Conservation (phyloP, 495 filamentous ascomycete species). For the Alectoria sarmentosa region DNA sequence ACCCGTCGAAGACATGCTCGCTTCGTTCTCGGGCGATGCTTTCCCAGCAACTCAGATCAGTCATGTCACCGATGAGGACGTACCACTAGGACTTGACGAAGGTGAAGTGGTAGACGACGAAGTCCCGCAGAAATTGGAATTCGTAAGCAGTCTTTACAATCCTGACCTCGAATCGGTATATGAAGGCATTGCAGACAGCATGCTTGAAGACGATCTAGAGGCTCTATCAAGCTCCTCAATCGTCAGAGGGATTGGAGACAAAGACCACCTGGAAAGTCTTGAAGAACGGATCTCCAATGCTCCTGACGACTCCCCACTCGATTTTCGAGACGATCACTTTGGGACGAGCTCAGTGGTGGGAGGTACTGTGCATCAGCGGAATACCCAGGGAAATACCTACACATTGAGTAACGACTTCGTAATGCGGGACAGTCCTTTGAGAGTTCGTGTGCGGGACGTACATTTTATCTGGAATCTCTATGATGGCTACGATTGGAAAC, state of each 20-base stretch:
- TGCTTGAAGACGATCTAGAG: conserved; percentile 40
- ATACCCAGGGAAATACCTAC: conserved; percentile 67
- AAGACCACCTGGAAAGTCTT: conserved; percentile 57
- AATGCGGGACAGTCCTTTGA: conserved; percentile 62
- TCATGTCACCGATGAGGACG: conserved; percentile 13
- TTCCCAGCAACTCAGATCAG: conserved; percentile 42
- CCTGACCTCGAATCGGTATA: conserved; percentile 32
- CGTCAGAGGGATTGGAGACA: conserved; percentile 47
- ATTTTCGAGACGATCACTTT: conserved; percentile 79
- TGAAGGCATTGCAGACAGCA: conserved; percentile 41
- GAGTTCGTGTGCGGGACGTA: conserved; percentile 72
- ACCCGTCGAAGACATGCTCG: conserved; percentile 78
- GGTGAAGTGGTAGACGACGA: conserved; percentile 44
- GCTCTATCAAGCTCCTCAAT: conserved; percentile 31
- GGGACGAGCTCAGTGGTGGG: conserved; percentile 50
- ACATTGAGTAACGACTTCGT: conserved; percentile 55
- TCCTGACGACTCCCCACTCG: conserved; percentile 44
- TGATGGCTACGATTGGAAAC: conserved; percentile 95
- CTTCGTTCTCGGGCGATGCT: conserved; percentile 80
- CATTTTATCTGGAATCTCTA: conserved; percentile 97
- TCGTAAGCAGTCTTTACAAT: conserved; percentile 57
- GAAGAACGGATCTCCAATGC: conserved; percentile 49
- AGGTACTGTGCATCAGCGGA: conserved; percentile 70
- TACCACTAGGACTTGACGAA: conserved; percentile 24
- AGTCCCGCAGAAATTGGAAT: conserved; percentile 44